Percentiles rank a stretch among this genome's conserved stretches.
Conservation (phyloP, 1,284 basidiomycete genomes). For the Pseudozyma pruni region DNA sequence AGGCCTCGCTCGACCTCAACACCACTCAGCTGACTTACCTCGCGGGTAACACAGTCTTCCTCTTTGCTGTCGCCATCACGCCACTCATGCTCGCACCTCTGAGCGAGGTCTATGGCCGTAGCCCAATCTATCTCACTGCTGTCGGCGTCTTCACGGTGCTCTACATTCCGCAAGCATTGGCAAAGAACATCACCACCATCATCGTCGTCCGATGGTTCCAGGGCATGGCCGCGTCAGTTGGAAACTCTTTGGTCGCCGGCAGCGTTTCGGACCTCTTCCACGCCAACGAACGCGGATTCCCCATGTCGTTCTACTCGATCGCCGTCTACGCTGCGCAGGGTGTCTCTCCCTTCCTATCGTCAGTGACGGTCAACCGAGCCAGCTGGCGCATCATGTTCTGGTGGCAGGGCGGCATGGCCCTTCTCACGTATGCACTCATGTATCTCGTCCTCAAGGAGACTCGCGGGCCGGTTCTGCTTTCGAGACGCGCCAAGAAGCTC, state of each 20-base stretch:
- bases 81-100: constrained; percentile 56
- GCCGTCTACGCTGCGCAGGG: constrained; percentile 68
- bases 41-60: constrained; percentile 45
- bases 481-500: constrained; percentile 66
- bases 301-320: constrained; percentile 69
- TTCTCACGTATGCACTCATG: constrained; percentile 41
- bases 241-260: constrained; percentile 65
- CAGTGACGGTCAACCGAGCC: constrained; percentile 56
- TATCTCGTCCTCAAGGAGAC: constrained; percentile 64
- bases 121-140: constrained; percentile 45
- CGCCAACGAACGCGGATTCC: constrained; percentile 66
- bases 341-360: constrained; percentile 56
- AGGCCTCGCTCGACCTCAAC: constrained; percentile 23
- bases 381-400: constrained; percentile 63
- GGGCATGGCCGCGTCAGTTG: constrained; percentile 63
- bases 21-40: constrained; percentile 44
- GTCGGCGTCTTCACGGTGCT: constrained; percentile 46
- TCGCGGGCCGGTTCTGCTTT: constrained; percentile 70
- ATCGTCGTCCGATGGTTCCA: constrained; percentile 67
- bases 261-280: constrained; percentile 65
- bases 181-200: constrained; percentile 56
- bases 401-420: constrained; percentile 45
- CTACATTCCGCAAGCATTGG: constrained; percentile 61
- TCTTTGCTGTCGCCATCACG: constrained; percentile 51
- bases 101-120: constrained; percentile 52